Base-by-base conservation (phyloP, 768 basidiomycete genomes). In the Panus rudis region DNA sequence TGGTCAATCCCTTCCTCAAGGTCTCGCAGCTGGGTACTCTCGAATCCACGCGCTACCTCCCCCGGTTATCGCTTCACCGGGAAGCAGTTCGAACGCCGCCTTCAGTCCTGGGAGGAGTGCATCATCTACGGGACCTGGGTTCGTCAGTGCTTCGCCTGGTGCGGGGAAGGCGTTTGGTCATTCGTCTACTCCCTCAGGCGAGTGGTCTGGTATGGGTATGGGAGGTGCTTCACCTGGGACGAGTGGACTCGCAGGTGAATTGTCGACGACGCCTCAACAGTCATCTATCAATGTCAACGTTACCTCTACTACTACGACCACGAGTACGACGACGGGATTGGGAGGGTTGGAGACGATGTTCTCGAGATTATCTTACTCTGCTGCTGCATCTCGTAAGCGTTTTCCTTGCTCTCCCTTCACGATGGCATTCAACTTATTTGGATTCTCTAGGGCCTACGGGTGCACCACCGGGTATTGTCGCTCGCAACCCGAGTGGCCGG, bases 1-100 rank as follows among this genome's bases (percentile, higher is more conserved):
- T 0, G 92, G 92, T 2, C 89, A 92, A 63, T 84, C 81, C 62
- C 70, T 94, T 11, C 92, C 93, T 1, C 91, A 93, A 43, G 92
- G 92, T 25, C 75, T 97, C 22, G 92, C 92, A 0, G 89, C 89
- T 0, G 92, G 92, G 0, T 82, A 92, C 57, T 92, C 88, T 22
- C 74, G 92, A 45, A 83, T 97, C 45, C 92, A 97, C 52, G 84
- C 92, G 1, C 66, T 72, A 21, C 63, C 61, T 4, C 55, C 57
- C 12, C 60, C 56, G n/a, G 37, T 58, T 1, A 63, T 65, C 17
- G 53, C 58, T 8, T 72, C 68, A 0, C 72, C 72, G 1, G n/a
- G n/a, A n/a, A n/a, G n/a, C n/a, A 54, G 58, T 4, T 48, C 59
- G 3, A 56, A 63, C 7, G 53, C 52, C 37, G 54, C 59, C 11